These are phyloP conservation scores for Kappamyces sp. DNA, from an alignment of 192 early-diverging fungal species.

Conservation along the genomic window DNA sequence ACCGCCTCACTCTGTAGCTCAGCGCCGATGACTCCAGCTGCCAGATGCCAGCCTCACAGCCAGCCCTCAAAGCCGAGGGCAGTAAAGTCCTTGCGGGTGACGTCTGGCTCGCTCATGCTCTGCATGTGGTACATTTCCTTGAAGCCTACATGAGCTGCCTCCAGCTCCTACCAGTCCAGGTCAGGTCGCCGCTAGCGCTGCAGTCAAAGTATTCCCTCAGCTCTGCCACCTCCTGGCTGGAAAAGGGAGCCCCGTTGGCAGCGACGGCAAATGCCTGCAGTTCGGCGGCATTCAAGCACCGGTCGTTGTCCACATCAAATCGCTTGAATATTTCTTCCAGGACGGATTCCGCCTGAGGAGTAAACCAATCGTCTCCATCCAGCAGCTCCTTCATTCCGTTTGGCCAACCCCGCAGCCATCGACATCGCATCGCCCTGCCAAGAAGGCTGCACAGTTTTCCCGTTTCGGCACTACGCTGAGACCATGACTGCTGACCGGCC, in stretches of 20 bases:
- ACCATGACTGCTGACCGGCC: too few relatives aligned
- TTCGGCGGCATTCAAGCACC: conserved; percentile 43
- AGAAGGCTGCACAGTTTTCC: too few relatives aligned
- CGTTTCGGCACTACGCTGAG: too few relatives aligned
- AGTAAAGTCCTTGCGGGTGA: too few relatives aligned
- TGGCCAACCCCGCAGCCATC: too few relatives aligned
- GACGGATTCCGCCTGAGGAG: conserved; percentile 39
- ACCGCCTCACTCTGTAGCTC: too few relatives aligned
- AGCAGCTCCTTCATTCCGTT: conserved; percentile 15
- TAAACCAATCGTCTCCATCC: conserved; percentile 42
- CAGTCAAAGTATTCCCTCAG: conserved; percentile 63
- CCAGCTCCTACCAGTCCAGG: too few relatives aligned
- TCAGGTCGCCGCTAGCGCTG: conserved; percentile 53
- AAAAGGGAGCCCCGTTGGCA: conserved; percentile 37
- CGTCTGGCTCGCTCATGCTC: conserved; percentile 43
- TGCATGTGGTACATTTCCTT: conserved; percentile 75
- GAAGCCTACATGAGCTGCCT: conserved; percentile 54
- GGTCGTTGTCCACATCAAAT: conserved; percentile 56
- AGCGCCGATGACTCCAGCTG: too few relatives aligned
- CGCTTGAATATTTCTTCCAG: conserved; percentile 57
- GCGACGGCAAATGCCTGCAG: conserved; percentile 52
- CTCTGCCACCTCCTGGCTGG: conserved; percentile 32
- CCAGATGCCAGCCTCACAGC: too few relatives aligned
- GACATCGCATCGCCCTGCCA: too few relatives aligned
- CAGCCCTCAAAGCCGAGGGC: too few relatives aligned